Evolutionary conservation across 768 basidiomycete genomes (phyloP).

Genomic region (Hebeloma cylindrosporum): DNA sequence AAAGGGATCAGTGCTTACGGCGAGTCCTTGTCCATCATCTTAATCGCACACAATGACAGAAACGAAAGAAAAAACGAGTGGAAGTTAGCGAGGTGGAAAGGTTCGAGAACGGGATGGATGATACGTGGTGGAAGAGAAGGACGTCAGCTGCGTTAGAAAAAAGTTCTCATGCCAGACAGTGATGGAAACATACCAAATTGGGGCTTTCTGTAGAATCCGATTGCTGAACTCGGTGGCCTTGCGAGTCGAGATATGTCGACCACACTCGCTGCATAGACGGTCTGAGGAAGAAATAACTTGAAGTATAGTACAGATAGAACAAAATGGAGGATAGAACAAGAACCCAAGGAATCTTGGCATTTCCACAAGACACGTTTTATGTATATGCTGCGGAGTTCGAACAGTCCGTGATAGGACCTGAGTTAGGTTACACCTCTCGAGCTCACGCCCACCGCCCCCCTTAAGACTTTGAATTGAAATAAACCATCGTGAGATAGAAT

Average conservation of each 20-base stretch:
- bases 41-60: not conserved
- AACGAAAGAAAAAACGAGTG: not conserved
- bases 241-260: constrained; percentile 48
- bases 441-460: too few species aligned
- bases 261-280: constrained; percentile 59
- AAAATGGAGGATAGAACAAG: too few species aligned
- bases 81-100: not conserved
- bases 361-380: too few species aligned
- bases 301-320: too few species aligned
- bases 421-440: too few species aligned
- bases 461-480: too few species aligned
- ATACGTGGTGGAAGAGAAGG: not conserved
- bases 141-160: constrained; percentile 12
- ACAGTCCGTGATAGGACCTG: too few species aligned
- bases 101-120: not conserved
- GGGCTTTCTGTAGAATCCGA: constrained; percentile 15
- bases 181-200: constrained; percentile 5
- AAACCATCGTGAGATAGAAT: too few species aligned
- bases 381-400: too few species aligned
- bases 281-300: too few species aligned
- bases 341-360: too few species aligned
- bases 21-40: constrained; percentile 25
- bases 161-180: constrained; percentile 9
- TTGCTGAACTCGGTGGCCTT: constrained; percentile 15
- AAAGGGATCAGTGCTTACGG: constrained; percentile 20